Conservation (phyloP, 345 rosid genomes). For the Linum usitatissimum region DNA sequence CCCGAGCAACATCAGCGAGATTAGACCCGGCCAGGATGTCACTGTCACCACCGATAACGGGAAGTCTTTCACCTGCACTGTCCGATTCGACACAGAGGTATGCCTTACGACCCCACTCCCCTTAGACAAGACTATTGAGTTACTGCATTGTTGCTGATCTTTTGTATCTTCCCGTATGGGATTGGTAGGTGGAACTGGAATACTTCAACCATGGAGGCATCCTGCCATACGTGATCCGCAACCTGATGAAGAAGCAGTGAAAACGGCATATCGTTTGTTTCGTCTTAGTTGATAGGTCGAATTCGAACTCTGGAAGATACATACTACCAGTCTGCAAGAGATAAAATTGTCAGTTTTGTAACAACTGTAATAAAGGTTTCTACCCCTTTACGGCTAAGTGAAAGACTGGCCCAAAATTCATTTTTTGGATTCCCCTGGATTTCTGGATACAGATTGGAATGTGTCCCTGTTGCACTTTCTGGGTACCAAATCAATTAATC, state of each 20-base stretch:
- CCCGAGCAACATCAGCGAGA: constrained; percentile 53
- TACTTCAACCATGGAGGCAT: constrained; percentile 92
- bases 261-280: background rate
- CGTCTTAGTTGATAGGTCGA: background rate
- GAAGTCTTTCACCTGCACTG: constrained; percentile 83
- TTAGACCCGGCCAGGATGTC: constrained; percentile 97
- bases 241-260: constrained; percentile 41
- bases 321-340: background rate
- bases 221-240: constrained; percentile 89
- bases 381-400: background rate
- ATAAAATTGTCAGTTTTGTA: background rate
- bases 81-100: constrained; percentile 97
- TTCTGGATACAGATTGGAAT: too few species aligned
- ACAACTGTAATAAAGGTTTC: background rate
- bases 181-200: constrained; percentile 76
- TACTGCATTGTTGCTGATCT: background rate
- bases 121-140: background rate
- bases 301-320: background rate
- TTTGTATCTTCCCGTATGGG: background rate
- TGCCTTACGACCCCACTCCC: background rate
- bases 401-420: background rate
- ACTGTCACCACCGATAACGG: constrained; percentile 69
- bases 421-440: too few species aligned
- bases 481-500: too few species aligned
- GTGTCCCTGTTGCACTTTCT: too few species aligned